Base-by-base conservation (phyloP, 2,329 filamentous ascomycete genomes). In the Nothophoma quercina region DNA sequence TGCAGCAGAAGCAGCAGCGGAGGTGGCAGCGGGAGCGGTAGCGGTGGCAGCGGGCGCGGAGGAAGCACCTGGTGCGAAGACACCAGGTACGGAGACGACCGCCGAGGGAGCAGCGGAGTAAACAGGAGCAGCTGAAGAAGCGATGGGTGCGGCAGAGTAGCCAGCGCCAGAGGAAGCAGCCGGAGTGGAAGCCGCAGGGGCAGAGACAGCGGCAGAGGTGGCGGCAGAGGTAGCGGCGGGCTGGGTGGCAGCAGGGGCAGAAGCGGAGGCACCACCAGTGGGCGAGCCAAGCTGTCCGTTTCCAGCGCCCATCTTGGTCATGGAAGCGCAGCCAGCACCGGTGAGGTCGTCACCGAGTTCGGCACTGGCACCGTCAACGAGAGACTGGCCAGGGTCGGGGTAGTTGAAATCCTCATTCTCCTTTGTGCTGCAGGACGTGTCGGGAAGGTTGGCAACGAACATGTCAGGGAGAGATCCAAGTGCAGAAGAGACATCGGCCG, bases 361-460 rank as follows among this genome's bases (percentile, higher is more conserved):
- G 43, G 70, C 74, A 29, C 53, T 56, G 5, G 62, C 56, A 8
- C 64, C 62, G 10, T 53, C 68, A 57, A 79, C 77, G n/a, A 80
- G 69, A 29, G 67, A 74, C 30, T 78, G 56, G 40, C 90, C 90
- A 0, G 89, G 83, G 59, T 89, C 77, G 7, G 88, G 87, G 78
- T 88, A 93, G n/a, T 78, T 70, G 56, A 89, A 79, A 61, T 91
- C 85, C 3, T 76, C 45, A 3, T 7, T 1, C 13, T 70, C 67
- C 30, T 86, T 66, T 10, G 85, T 88, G 0, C 42, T 67, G 75
- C 88, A 91, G 32, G 74, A 75, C 51, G 81, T 81, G 25, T 70
- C 65, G 16, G 60, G 65, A 38, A 92, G 77, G 75, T 95, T 96
- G 64, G 89, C 88, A 1, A 87, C 81, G 46, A 92, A 88, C 85